Base-by-base conservation (phyloP, 176 grass and related monocot species). In the Aegilops tauschii region DNA sequence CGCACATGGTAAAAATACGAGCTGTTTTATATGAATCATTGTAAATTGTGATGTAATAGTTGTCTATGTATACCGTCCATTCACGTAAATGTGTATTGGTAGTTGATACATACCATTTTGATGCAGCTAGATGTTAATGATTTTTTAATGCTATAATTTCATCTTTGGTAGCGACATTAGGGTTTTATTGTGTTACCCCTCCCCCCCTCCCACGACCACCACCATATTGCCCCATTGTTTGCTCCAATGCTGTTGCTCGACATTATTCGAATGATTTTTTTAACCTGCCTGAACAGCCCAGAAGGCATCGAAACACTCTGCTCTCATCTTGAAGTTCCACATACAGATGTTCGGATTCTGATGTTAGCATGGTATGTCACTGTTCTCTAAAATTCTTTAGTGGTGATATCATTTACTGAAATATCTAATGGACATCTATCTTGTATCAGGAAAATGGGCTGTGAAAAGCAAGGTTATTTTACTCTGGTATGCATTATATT, bases 341-440 rank as follows among this genome's bases (percentile, higher is more conserved):
- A 94, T 90, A 99, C 97, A 5, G 97, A 99, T 90, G 92, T 97
- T 80, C 94, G 94, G 86, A 97, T 99, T 92, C 89, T 99, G 72
- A 99, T 99, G 94, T 90, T 99, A 73, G 97, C 97, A 73, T 99
- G 97, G 97, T 97, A 96, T 88, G 83, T 9, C 10, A 72, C 54
- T 45, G 5, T 87, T 74, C 27, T 90, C 39, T 84, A 52, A 59
- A 66, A 54, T 44, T 65, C 4, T 32, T 21, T 32, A 62, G 66
- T 83, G 12, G 12, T 69, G 21, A 27, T 86, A 71, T 21, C 9
- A 81, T 73, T 80, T 21, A 58, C 65, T 86, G 14, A 42, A 40
- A 81, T 88, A 77, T 85, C 35, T 90, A 69, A 88, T 65, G 34
- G 9, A 3, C 16, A 76, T 88, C 25, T 50, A 25, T 79, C 62